Base-by-base conservation (phyloP, 345 rosid genomes). In the Eutrema japonicum region DNA sequence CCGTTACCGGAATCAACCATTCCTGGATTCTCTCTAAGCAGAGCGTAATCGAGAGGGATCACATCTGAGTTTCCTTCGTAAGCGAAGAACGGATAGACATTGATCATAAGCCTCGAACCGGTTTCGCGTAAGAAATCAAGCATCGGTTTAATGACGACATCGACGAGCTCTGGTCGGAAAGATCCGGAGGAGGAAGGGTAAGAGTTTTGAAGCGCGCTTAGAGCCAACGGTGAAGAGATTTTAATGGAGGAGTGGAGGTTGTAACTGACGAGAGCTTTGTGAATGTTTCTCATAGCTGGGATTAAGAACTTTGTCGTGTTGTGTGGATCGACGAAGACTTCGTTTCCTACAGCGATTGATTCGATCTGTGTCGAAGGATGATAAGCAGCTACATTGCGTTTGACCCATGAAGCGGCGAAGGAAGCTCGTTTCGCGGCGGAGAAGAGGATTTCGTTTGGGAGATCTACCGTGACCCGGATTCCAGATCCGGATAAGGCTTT, bases 181-280 rank as follows among this genome's bases (percentile, higher is more conserved):
- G 98, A 81, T 3, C 99, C 99, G 4, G 97, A 86, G 0, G 99
- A 95, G 4, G 99, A 86, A 3, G 99, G 99, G 83, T 87, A 95
- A 2, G 99, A 95, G 72, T 66, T 64, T 50, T 87, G 92, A 0
- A 92, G 79, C 0, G 99, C 99, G 65, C 89, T 86, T 7, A 95
- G 71, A 0, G 99, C 99, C 8, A 95, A 79, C 1, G 99, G 99
- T 0, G 99, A 90, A 5, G 98, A 90, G 66, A 95, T 80, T 55
- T 86, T 95, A 33, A 95, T 90, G 60, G 80, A 47, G 52, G 87
- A 79, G 22, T 91, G 84, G 72, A 95, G 85, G 33, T 95, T 87
- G 35, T 56, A 70, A 69, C 81, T 81, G 35, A 80, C 65, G 2
- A 95, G 79, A 63, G 99, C 92, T 74, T 82, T 64, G 72, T 95